Evolutionary conservation across 371 early-diverging fungal species (phyloP).

Genomic region (Mucor saturninus): DNA sequence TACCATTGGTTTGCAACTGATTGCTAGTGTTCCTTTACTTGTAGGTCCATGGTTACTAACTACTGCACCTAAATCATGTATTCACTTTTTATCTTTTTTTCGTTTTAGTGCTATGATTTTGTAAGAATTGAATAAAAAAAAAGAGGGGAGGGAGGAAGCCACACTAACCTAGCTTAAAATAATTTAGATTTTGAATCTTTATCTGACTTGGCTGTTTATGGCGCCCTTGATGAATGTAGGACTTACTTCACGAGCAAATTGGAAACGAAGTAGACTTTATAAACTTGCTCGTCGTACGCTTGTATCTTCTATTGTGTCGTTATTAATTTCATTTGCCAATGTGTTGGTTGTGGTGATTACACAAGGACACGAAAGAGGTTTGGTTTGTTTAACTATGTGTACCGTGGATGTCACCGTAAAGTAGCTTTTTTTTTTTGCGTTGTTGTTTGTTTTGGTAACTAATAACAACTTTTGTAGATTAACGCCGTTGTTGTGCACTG

Average conservation of each 20-base stretch:
- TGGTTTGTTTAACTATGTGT: constrained; percentile 59
- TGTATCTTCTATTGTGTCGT: constrained; percentile 53
- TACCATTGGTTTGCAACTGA: constrained; percentile 50
- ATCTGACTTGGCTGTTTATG: constrained; percentile 47
- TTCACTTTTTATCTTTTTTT: background rate
- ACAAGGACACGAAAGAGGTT: constrained; percentile 55
- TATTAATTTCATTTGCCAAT: constrained; percentile 55
- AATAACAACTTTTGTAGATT: constrained; percentile 28
- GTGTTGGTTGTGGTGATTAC: constrained; percentile 51
- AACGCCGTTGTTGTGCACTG: constrained; percentile 65
- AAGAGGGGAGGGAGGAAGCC: too few relatives aligned
- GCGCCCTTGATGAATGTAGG: constrained; percentile 46
- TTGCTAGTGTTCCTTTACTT: constrained; percentile 55
- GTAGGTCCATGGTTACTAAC: constrained; percentile 22
- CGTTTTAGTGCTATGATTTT: constrained; percentile 43
- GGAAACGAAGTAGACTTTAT: constrained; percentile 50
- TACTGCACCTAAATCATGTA: background rate
- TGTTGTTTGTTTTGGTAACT: background rate
- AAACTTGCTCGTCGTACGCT: constrained; percentile 54
- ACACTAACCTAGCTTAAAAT: background rate
- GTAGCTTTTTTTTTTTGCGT: background rate
- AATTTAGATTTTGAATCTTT: constrained; percentile 32
- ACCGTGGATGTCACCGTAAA: constrained; percentile 61
- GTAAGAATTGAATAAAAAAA: constrained; percentile 24
- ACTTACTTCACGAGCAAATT: constrained; percentile 43